These are phyloP conservation scores for Eleusine coracana DNA, from an alignment of 176 grass and related monocot species.

Conservation along the genomic window DNA sequence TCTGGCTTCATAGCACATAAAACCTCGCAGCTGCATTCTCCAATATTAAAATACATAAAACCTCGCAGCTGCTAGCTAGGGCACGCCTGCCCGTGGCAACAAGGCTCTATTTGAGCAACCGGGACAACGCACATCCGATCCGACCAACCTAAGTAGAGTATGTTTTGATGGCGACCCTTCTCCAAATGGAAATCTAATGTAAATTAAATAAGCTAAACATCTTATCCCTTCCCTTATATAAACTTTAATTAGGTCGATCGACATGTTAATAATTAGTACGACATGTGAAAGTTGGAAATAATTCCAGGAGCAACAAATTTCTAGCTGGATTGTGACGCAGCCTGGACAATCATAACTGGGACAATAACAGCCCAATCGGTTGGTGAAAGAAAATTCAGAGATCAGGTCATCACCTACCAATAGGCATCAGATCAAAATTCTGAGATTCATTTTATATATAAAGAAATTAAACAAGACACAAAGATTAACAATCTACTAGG, in stretches of 20 bases:
- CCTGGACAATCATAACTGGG: not conserved
- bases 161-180: constrained; percentile 51
- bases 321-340: not conserved
- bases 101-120: too few relatives aligned
- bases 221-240: too few relatives aligned
- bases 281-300: constrained; percentile 21
- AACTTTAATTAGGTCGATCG: not conserved
- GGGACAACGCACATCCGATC: not conserved
- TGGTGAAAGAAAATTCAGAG: constrained; percentile 13
- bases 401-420: not conserved
- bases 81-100: not conserved
- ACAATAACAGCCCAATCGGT: not conserved
- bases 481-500: not conserved
- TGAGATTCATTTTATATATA: not conserved
- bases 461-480: not conserved
- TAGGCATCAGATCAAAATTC: not conserved
- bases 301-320: constrained; percentile 35
- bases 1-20: not conserved
- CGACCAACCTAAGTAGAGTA: constrained; percentile 59
- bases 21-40: not conserved
- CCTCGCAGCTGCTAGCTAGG: not conserved
- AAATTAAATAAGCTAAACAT: constrained; percentile 31
- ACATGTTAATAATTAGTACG: not conserved
- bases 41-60: not conserved
- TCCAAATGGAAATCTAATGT: constrained; percentile 55